phyloP scores from a whole-genome alignment of 768 basidiomycete genomes.

The Suillus subalutaceus region DNA sequence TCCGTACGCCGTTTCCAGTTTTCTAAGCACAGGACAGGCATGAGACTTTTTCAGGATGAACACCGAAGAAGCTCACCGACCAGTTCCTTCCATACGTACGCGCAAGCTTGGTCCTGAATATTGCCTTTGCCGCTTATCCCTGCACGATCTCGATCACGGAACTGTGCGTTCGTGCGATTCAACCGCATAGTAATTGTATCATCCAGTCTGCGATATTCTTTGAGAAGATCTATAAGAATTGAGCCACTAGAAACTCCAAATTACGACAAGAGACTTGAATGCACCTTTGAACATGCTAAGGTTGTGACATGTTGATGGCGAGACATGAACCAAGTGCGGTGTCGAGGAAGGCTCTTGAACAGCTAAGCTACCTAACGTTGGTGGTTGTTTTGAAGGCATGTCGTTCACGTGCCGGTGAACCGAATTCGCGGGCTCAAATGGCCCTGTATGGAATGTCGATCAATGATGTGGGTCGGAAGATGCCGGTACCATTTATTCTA shows the following conservation, averaged over 20 bases:
- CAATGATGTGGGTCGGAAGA: slow-evolving; percentile 2
- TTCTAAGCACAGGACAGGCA: slow-evolving; percentile 36
- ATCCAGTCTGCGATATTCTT: slow-evolving; percentile 80
- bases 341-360: slow-evolving; percentile 63
- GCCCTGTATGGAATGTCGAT: slow-evolving; percentile 16
- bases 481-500: slow-evolving; percentile 6
- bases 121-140: slow-evolving; percentile 49
- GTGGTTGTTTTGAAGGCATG: slow-evolving; percentile 48
- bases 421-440: slow-evolving; percentile 23
- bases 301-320: slow-evolving; percentile 73
- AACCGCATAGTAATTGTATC: slow-evolving; percentile 80
- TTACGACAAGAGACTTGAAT: slow-evolving; percentile 13
- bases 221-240: slow-evolving; percentile 65
- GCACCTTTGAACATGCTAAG: slow-evolving; percentile 75
- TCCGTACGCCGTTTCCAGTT: slow-evolving; percentile 77
- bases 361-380: slow-evolving; percentile 66
- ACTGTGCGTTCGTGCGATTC: slow-evolving; percentile 76
- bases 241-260: slow-evolving; percentile 16
- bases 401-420: slow-evolving; percentile 29
- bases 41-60: slow-evolving; percentile 16
- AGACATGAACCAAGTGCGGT: slow-evolving; percentile 70
- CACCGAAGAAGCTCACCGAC: slow-evolving; percentile 55
- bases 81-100: slow-evolving; percentile 76
- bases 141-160: slow-evolving; percentile 69
- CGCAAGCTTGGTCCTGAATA: slow-evolving; percentile 75